Conservation (phyloP, 164 flowering plant genomes). For the Stephania japonica region DNA sequence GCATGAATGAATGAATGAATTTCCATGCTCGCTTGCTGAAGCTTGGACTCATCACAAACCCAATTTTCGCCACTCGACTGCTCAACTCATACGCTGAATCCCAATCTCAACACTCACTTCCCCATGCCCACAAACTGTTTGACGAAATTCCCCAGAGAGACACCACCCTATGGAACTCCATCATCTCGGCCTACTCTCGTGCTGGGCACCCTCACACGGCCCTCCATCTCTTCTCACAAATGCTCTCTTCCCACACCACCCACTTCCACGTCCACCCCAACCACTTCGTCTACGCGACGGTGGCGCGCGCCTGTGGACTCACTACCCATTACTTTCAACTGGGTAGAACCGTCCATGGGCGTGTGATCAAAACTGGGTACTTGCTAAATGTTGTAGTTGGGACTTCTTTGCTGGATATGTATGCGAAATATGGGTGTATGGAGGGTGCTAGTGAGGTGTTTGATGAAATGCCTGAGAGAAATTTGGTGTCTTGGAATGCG, state of each 20-base stretch:
- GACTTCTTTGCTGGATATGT: slow-evolving; percentile 28
- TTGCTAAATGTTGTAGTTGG: slow-evolving; percentile 24
- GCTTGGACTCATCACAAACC: slow-evolving; percentile 30
- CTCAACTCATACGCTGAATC: slow-evolving; percentile 21
- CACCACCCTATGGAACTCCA: slow-evolving; percentile 35
- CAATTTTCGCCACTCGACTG: slow-evolving; percentile 24
- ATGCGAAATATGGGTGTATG: slow-evolving; percentile 21
- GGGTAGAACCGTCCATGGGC: slow-evolving; percentile 26
- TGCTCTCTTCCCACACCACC: slow-evolving; percentile 15
- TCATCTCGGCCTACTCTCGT: slow-evolving; percentile 29
- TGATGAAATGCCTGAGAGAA: slow-evolving; percentile 32
- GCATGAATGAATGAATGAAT: slow-evolving; percentile 10
- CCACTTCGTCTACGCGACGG: slow-evolving; percentile 23
- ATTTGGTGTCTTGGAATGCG: slow-evolving; percentile 32
- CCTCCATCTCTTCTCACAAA: slow-evolving; percentile 28
- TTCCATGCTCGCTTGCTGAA: slow-evolving; percentile 25
- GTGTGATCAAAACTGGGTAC: slow-evolving; percentile 24
- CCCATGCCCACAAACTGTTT: slow-evolving; percentile 30
- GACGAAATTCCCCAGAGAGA: slow-evolving; percentile 30
- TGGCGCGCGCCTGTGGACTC: slow-evolving; percentile 24
- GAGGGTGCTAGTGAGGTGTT: slow-evolving; percentile 19
- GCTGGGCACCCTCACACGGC: slow-evolving; percentile 19
- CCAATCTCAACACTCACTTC: slow-evolving; percentile 13
- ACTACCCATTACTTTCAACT: slow-evolving; percentile 7
- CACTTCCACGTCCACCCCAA: slow-evolving; percentile 19